These are phyloP conservation scores for Stylosanthes scabra DNA, from an alignment of 331 rosid species.

Conservation along the genomic window DNA sequence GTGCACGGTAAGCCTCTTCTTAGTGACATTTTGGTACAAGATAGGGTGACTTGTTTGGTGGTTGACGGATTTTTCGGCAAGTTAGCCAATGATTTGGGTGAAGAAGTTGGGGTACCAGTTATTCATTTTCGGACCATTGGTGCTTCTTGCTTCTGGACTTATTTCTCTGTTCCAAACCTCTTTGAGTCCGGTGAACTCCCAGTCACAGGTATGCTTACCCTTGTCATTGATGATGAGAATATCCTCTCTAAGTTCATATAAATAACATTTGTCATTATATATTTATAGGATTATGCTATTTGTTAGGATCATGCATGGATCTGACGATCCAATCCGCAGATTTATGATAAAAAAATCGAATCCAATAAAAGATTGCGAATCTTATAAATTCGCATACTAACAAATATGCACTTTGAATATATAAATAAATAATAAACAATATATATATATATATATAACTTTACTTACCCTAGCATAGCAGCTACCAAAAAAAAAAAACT, in stretches of 20 bases:
- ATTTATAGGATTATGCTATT: not conserved
- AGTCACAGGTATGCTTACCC: not conserved
- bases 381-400: no score
- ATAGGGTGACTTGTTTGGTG: constrained; percentile 45
- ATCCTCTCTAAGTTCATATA: not conserved
- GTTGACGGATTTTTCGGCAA: constrained; percentile 49
- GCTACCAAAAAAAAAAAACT: no score
- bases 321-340: no score
- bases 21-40: constrained; percentile 29
- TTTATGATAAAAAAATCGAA: no score
- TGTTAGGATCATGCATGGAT: no score
- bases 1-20: constrained; percentile 30
- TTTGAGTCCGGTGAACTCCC: constrained; percentile 51
- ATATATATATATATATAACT: no score
- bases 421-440: no score
- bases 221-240: no score
- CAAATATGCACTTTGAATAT: no score
- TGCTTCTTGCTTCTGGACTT: constrained; percentile 52
- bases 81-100: constrained; percentile 43
- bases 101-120: constrained; percentile 47
- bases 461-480: no score
- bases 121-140: constrained; percentile 45
- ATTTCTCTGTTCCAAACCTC: constrained; percentile 40
- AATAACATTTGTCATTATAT: no score
- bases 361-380: no score